Percentiles rank a stretch among this genome's conserved stretches.
Evolutionary conservation across 257 asterid species (phyloP).

Genomic region (Verbena officinalis): DNA sequence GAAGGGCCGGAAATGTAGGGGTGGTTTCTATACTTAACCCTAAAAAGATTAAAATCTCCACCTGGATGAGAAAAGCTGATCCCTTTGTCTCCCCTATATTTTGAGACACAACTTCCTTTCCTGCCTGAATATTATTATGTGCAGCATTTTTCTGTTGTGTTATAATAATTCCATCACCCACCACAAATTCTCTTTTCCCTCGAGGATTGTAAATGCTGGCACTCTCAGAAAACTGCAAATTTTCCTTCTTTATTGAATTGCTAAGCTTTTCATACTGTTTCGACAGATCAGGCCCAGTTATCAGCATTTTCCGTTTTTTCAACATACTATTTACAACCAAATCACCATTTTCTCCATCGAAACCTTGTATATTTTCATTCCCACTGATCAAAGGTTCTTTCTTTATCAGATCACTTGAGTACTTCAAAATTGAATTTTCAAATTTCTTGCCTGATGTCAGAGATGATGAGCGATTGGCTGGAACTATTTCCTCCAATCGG

Average conservation of each 20-base stretch:
- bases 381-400: slow-evolving; percentile 40
- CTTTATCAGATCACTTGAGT: slow-evolving; percentile 41
- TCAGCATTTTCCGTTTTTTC: slow-evolving; percentile 62
- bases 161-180: slow-evolving; percentile 34
- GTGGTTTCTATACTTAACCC: no score
- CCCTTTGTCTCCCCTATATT: slow-evolving; percentile 65
- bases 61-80: slow-evolving; percentile 79
- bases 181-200: slow-evolving; percentile 37
- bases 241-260: slow-evolving; percentile 40
- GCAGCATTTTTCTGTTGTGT: slow-evolving; percentile 30
- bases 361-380: slow-evolving; percentile 29
- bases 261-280: slow-evolving; percentile 32
- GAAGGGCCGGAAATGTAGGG: no score
- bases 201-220: slow-evolving; percentile 36
- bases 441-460: slow-evolving; percentile 46
- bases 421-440: slow-evolving; percentile 37
- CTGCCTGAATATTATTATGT: slow-evolving; percentile 31
- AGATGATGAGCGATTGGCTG: slow-evolving; percentile 83
- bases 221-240: slow-evolving; percentile 29
- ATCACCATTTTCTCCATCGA: slow-evolving; percentile 45
- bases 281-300: slow-evolving; percentile 53
- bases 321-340: slow-evolving; percentile 41
- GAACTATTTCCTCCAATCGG: slow-evolving; percentile 55
- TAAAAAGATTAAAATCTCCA: slow-evolving; percentile 31
- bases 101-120: slow-evolving; percentile 31